A percentile compares a stretch with the other conserved stretches of the same genome.
Evolutionary conservation across 257 asterid genomes (phyloP).

Genomic region (Forsythia viridissima): DNA sequence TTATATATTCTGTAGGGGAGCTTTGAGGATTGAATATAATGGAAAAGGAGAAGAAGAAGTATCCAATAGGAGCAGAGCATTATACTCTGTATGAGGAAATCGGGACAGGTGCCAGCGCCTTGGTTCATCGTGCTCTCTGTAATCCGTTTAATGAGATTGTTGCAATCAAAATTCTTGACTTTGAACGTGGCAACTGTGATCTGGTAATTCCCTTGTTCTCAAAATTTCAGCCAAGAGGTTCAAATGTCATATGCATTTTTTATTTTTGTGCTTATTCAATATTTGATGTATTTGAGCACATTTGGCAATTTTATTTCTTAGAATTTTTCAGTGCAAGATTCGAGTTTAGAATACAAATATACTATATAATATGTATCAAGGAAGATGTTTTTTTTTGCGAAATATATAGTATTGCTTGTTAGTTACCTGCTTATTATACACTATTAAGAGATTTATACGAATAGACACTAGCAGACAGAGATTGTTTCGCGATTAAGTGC

Average conservation of each 20-base stretch:
- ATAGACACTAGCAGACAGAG: neutral
- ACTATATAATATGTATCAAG: neutral
- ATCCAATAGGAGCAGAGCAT: slow-evolving; percentile 90
- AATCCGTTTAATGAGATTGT: slow-evolving; percentile 62
- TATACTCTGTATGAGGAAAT: slow-evolving; percentile 79
- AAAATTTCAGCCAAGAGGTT: neutral
- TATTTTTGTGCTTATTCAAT: neutral
- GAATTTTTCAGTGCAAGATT: neutral
- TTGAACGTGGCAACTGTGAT: slow-evolving; percentile 83
- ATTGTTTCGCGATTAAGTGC: neutral
- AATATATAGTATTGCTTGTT: neutral
- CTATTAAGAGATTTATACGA: neutral
- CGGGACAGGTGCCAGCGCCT: slow-evolving; percentile 92
- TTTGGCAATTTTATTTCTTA: neutral
- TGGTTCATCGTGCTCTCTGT: slow-evolving; percentile 88
- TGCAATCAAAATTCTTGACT: slow-evolving; percentile 90
- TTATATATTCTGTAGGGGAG: neutral
- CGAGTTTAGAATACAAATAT: neutral
- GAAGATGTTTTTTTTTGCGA: neutral
- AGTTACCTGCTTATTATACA: neutral
- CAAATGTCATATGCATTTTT: neutral
- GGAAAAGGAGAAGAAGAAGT: slow-evolving; percentile 81
- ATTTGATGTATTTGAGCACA: neutral
- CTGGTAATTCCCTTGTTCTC: slow-evolving; percentile 53
- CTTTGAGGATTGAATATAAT: slow-evolving; percentile 15